Evolutionary conservation across 148 eudicot species (phyloP).

Genomic region (Amaranthus cruentus): DNA sequence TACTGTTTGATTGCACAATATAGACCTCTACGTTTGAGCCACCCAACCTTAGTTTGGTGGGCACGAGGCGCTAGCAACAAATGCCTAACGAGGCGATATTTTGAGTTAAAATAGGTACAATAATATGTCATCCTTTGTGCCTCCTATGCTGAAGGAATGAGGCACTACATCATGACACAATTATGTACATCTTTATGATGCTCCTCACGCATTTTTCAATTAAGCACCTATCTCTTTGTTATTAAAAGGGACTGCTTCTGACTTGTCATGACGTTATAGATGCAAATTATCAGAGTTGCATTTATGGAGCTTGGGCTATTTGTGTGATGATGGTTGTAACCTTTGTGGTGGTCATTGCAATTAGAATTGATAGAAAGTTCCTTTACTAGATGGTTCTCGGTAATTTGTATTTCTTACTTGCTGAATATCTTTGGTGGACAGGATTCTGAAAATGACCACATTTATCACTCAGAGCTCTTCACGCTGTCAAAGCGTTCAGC

Average conservation of each 20-base stretch:
- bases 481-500: conserved; percentile 80
- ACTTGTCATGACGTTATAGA: background rate
- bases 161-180: too few relatives aligned
- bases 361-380: background rate
- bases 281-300: background rate
- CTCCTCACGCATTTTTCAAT: too few relatives aligned
- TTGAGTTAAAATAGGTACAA: too few relatives aligned
- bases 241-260: background rate
- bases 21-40: too few relatives aligned
- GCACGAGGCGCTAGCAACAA: too few relatives aligned
- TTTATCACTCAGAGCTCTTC: conserved; percentile 93
- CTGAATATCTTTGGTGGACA: conserved; percentile 17
- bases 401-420: background rate
- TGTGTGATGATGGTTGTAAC: background rate
- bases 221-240: too few relatives aligned
- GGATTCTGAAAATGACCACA: conserved; percentile 98
- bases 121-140: too few relatives aligned
- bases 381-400: background rate
- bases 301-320: background rate
- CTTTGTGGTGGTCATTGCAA: background rate
- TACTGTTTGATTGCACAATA: too few relatives aligned
- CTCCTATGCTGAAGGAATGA: too few relatives aligned
- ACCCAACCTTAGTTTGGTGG: too few relatives aligned
- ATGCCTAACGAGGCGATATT: too few relatives aligned
- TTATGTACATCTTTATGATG: too few relatives aligned